Percentiles rank a stretch among this genome's conserved stretches.
Evolutionary conservation across 257 asterid species (phyloP).

Genomic region (Parsonsia alboflavescens): DNA sequence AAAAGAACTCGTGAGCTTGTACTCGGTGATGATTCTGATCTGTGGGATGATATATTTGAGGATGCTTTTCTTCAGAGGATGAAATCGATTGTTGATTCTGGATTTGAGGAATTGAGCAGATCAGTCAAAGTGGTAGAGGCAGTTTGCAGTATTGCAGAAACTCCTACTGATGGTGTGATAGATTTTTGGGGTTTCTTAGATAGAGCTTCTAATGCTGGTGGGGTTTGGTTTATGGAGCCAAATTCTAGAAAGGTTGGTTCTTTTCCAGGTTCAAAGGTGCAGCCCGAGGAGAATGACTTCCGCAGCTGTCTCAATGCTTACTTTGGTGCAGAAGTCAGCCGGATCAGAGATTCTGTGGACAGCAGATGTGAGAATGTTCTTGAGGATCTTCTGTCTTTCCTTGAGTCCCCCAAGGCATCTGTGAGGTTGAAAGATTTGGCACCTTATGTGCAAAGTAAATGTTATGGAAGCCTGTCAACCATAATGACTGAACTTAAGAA

Average conservation of each 20-base stretch:
- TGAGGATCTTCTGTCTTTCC: slow-evolving; percentile 75
- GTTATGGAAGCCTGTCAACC: slow-evolving; percentile 64
- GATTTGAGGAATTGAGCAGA: slow-evolving; percentile 66
- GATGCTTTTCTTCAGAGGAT: slow-evolving; percentile 89
- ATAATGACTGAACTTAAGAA: slow-evolving; percentile 57
- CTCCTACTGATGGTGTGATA: slow-evolving; percentile 40
- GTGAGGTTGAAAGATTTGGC: slow-evolving; percentile 78
- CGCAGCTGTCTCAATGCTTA: slow-evolving; percentile 66
- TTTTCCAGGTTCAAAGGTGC: slow-evolving; percentile 44
- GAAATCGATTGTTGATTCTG: slow-evolving; percentile 66
- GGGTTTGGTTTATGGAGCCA: slow-evolving; percentile 88
- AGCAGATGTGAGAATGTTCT: slow-evolving; percentile 71
- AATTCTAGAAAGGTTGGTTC: slow-evolving; percentile 48
- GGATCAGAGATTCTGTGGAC: slow-evolving; percentile 85
- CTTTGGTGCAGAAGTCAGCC: slow-evolving; percentile 88
- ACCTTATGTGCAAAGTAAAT: slow-evolving; percentile 73
- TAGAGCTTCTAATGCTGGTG: slow-evolving; percentile 56
- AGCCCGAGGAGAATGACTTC: slow-evolving; percentile 72
- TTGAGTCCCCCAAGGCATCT: slow-evolving; percentile 86
- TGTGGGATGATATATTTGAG: slow-evolving; percentile 97
- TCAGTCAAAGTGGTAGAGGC: slow-evolving; percentile 62
- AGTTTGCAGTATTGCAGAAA: slow-evolving; percentile 46
- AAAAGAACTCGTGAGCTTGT: slow-evolving; percentile 92
- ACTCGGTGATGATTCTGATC: slow-evolving; percentile 88
- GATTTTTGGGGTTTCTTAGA: slow-evolving; percentile 54